Evolutionary conservation across 2,329 filamentous ascomycete species (phyloP).

Genomic region (Pseudopithomyces chartarum): DNA sequence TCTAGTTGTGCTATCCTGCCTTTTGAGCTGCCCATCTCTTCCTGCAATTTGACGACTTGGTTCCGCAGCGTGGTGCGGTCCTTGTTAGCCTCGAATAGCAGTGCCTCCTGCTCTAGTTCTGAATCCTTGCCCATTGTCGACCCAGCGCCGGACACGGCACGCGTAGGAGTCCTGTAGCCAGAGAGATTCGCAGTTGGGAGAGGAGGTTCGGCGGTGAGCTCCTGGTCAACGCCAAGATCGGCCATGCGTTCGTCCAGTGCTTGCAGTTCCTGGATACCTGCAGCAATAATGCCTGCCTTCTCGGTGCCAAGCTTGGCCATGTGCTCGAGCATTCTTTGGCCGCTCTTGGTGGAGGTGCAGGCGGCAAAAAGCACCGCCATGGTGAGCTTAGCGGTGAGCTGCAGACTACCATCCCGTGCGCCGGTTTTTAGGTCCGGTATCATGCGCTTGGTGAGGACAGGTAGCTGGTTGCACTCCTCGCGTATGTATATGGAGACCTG

Average conservation of each 20-base stretch:
- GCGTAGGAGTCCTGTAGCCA: conserved; percentile 39
- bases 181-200: conserved; percentile 20
- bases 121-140: conserved; percentile 46
- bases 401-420: conserved; percentile 50
- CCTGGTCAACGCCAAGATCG: conserved; percentile 41
- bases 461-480: conserved; percentile 50
- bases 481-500: conserved; percentile 55
- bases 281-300: conserved; percentile 45
- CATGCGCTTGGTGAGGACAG: conserved; percentile 46
- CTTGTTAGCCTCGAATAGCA: conserved; percentile 54
- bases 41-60: conserved; percentile 46
- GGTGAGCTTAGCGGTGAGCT: conserved; percentile 50
- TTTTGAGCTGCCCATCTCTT: conserved; percentile 49
- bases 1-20: conserved; percentile 52
- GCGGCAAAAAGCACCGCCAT: conserved; percentile 55
- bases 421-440: conserved; percentile 56
- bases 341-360: conserved; percentile 54
- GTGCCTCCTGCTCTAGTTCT: conserved; percentile 56
- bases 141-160: conserved; percentile 33
- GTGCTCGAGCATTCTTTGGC: conserved; percentile 53
- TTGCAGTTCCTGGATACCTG: conserved; percentile 48
- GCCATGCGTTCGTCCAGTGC: conserved; percentile 42
- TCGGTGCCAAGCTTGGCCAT: conserved; percentile 42
- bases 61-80: conserved; percentile 51
- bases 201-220: conserved; percentile 37